Base-by-base conservation (phyloP, 176 grass and related monocot species). In the bread wheat (Triticum aestivum) region DNA sequence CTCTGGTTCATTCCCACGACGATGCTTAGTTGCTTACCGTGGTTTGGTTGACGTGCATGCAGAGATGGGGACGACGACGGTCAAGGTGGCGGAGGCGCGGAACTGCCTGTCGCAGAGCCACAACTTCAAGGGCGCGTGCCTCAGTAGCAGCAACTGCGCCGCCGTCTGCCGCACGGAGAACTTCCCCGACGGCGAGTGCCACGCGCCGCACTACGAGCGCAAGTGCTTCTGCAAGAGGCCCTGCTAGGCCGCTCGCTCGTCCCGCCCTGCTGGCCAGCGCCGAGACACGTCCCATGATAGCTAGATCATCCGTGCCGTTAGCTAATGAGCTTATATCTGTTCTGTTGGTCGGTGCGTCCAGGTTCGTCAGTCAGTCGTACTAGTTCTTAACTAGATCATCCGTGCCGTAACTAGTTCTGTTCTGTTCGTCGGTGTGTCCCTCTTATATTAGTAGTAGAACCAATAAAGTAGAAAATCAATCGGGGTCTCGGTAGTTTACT, bases 201-300 rank as follows among this genome's bases (percentile, higher is more conserved):
- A 78, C 37, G 9, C 84, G 0, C 34, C 74, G 26, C 75, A 49
- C 30, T 1, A 79, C 58, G 20, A 49, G 41, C 82, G 94, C 94
- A 91, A 91, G 78, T 96, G 94, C 79, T 88, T 88, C 78, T 96
- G 91, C 89, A 93, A 81, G 51, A 96, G 63, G 67, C 24, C 15
- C 30, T 96, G 94, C 89, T 95, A 23, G 23, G 0, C 13, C 2
- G 34, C 9, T 18, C 0, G 34, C 61, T 24, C 3, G 59, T 4
- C 13, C 47, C 47, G 47, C 13, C 47, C 47, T 15, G 47, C 34
- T 3, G 7, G 39, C 70, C 23, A 80, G 18, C 9, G 8, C 8
- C 23, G 6, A 33, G 21, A 69, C 2, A 69, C 2, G 5, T 21
- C 54, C 45, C 1, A 49, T 15, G 20, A 24, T 24, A 24, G 23